Evolutionary conservation across 2,329 filamentous ascomycete species (phyloP).

Genomic region (Colletotrichum noveboracense): DNA sequence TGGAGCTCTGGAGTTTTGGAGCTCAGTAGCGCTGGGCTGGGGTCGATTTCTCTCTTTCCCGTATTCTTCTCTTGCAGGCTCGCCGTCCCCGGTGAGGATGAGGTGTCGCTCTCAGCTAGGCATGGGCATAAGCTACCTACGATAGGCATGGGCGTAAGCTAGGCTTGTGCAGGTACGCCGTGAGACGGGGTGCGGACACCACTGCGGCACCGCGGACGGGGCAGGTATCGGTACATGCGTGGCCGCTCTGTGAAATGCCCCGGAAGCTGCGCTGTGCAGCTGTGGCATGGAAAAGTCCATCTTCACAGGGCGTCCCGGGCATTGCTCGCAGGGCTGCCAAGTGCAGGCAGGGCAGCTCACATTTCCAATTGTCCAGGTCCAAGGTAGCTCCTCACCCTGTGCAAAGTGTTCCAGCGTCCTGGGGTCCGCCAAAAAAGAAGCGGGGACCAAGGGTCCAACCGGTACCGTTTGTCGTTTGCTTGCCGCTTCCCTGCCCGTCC

Average conservation of each 20-base stretch:
- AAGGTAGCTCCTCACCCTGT: neutral
- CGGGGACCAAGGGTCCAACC: constrained; percentile 13
- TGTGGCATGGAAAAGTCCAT: neutral
- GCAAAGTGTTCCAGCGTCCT: neutral
- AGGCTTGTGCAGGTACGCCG: constrained; percentile 15
- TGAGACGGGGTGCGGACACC: neutral
- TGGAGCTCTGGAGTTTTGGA: neutral
- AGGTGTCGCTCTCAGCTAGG: neutral
- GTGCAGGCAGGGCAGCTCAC: neutral
- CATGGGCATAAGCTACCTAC: neutral
- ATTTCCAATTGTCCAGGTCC: neutral
- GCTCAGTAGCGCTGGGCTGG: neutral
- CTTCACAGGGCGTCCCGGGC: neutral
- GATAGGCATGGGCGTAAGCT: neutral
- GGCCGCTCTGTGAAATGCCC: neutral
- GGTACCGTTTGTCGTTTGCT: constrained; percentile 4
- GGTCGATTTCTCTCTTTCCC: neutral
- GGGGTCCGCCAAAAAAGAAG: constrained; percentile 12
- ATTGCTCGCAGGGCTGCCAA: neutral
- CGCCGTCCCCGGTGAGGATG: neutral
- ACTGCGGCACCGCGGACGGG: neutral
- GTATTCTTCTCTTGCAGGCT: neutral
- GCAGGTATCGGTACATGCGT: constrained; percentile 5
- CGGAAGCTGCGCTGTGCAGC: neutral
- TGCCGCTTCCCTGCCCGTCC: constrained; percentile 7